phyloP scores from a whole-genome alignment of 352 stramenopile species.

The Phytophthora cryptogea region DNA sequence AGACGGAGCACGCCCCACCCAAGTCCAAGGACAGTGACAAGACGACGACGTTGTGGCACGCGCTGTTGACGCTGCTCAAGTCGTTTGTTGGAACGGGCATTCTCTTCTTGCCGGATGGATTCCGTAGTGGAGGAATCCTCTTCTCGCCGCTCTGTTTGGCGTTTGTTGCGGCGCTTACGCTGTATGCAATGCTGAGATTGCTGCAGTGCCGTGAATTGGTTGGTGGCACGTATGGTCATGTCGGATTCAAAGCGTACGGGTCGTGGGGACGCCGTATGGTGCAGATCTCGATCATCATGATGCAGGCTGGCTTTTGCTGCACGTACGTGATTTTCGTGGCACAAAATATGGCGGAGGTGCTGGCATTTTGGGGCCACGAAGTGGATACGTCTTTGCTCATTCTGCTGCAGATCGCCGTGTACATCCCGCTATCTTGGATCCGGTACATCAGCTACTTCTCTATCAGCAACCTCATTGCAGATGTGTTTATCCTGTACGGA shows the following conservation, averaged over 20 bases:
- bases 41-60: slow-evolving; percentile 80
- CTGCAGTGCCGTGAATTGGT: slow-evolving; percentile 71
- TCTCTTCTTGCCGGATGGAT: slow-evolving; percentile 78
- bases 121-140: slow-evolving; percentile 70
- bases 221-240: slow-evolving; percentile 78
- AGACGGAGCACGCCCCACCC: slow-evolving; percentile 5
- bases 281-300: slow-evolving; percentile 83
- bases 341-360: slow-evolving; percentile 77
- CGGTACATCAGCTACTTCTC: slow-evolving; percentile 89
- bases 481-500: slow-evolving; percentile 87
- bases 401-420: slow-evolving; percentile 70
- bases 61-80: slow-evolving; percentile 79
- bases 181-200: slow-evolving; percentile 80
- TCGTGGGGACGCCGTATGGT: slow-evolving; percentile 74
- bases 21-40: slow-evolving; percentile 58
- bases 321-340: slow-evolving; percentile 87
- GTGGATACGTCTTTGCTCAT: slow-evolving; percentile 64
- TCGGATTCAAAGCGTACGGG: slow-evolving; percentile 71
- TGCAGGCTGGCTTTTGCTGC: slow-evolving; percentile 86
- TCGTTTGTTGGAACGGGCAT: slow-evolving; percentile 83
- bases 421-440: slow-evolving; percentile 85
- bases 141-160: slow-evolving; percentile 75
- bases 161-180: slow-evolving; percentile 63
- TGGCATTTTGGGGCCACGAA: slow-evolving; percentile 51
- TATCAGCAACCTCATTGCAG: slow-evolving; percentile 82